Evolutionary conservation across 306 rosid species (phyloP).

Genomic region (Prunus campanulata): DNA sequence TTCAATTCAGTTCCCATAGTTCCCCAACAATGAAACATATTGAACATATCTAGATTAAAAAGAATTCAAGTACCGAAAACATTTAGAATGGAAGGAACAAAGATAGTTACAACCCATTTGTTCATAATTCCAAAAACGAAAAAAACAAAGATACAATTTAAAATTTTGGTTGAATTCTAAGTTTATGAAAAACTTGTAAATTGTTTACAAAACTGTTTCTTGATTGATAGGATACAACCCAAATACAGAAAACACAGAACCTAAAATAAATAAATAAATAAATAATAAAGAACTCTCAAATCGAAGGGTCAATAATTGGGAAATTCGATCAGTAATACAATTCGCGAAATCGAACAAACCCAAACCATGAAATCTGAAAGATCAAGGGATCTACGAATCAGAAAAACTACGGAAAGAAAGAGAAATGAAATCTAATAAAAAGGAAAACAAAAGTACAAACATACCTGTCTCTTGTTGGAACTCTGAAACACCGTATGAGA

Average conservation of each 20-base stretch:
- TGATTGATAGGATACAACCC: background rate
- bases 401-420: background rate
- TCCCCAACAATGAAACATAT: background rate
- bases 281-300: background rate
- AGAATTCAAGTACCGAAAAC: background rate
- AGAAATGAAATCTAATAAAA: background rate
- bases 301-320: background rate
- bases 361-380: background rate
- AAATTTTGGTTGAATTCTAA: too few species aligned
- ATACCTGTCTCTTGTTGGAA: slow-evolving; percentile 3
- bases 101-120: background rate
- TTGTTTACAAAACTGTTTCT: too few species aligned
- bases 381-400: background rate
- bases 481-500: background rate
- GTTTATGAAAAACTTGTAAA: too few species aligned
- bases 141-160: background rate
- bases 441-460: background rate
- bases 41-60: background rate
- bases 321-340: background rate
- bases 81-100: background rate
- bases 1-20: background rate
- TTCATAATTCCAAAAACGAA: too few species aligned
- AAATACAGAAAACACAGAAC: background rate
- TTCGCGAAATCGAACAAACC: background rate
- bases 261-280: background rate